Base-by-base conservation (phyloP, 257 asterid genomes). In the Ehretia macrophylla region DNA sequence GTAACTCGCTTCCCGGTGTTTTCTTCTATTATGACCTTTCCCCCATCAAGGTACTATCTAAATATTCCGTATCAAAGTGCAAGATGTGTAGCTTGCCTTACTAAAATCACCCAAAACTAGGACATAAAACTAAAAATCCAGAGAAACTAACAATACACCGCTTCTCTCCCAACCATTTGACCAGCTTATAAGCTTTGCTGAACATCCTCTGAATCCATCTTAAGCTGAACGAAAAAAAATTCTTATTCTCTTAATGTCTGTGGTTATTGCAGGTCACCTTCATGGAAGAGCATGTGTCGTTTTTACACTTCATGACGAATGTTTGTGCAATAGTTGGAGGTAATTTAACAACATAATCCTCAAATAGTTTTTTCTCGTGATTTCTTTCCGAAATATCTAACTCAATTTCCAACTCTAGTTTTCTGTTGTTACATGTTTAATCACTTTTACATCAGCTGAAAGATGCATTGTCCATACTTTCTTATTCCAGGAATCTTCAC, bases 311-410 rank as follows among this genome's bases (percentile, higher is more conserved):
- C 79, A 45, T 89, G 72, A 93, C 99, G 17, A 86, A 82, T 67
- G 75, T 93, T 27, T 93, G 99, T 72, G 99, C 97, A 72, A 89
- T 93, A 59, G 84, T 93, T 21, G 99, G 99, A 82, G 97, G 99
- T 89, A 80, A 50, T 49, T 58, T 13, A 20, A 38, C 14, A 17
- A 3, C 68, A 64, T 23, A 40, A 4, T 27, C 37, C 35, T 17
- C 9, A 20, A 27, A 11, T 38, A n/a, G n/a, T 46, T 18, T 52
- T 23, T 10, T 54, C 52, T 11, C n/a, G n/a, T n/a, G n/a, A n/a
- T n/a, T 59, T n/a, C n/a, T n/a, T n/a, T n/a, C n/a, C n/a, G n/a
- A n/a, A n/a, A n/a, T n/a, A n/a, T n/a, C n/a, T 27, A 3, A 27
- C 6, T 6, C 35, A 6, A 6, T 27, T 1, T 27, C 35, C 35